These are phyloP conservation scores for Brassica balearica DNA, from an alignment of 441 rosid genomes.

Conservation along the genomic window DNA sequence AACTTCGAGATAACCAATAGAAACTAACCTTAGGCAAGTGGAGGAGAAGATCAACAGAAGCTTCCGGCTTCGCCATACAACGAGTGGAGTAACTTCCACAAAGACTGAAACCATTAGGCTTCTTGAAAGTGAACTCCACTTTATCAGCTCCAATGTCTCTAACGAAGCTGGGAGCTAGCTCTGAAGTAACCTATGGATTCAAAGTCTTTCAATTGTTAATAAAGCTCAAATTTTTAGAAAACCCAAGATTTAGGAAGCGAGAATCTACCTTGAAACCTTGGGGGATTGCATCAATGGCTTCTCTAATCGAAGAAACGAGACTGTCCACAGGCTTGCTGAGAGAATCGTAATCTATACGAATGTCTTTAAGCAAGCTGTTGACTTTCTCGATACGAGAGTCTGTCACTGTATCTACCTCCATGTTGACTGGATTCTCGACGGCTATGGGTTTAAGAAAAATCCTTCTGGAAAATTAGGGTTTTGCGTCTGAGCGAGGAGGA, in stretches of 20 bases:
- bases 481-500: slow-evolving; percentile 14
- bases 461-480: slow-evolving; percentile 24
- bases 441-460: slow-evolving; percentile 17
- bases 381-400: slow-evolving; percentile 66
- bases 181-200: slow-evolving; percentile 63
- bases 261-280: slow-evolving; percentile 46
- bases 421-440: slow-evolving; percentile 15
- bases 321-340: slow-evolving; percentile 63
- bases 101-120: slow-evolving; percentile 63
- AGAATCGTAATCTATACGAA: slow-evolving; percentile 53
- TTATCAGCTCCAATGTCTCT: slow-evolving; percentile 81
- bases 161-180: slow-evolving; percentile 65
- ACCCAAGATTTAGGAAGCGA: too few species aligned
- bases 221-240: background rate
- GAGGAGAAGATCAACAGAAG: slow-evolving; percentile 71
- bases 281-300: slow-evolving; percentile 59
- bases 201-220: background rate
- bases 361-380: slow-evolving; percentile 74
- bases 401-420: slow-evolving; percentile 40
- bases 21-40: slow-evolving; percentile 73
- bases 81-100: slow-evolving; percentile 79
- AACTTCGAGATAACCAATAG: slow-evolving; percentile 10
- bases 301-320: slow-evolving; percentile 62
- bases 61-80: slow-evolving; percentile 67
- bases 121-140: slow-evolving; percentile 80